These are phyloP conservation scores for Carex kokanica DNA, from an alignment of 176 grass and related monocot genomes.

Conservation along the genomic window DNA sequence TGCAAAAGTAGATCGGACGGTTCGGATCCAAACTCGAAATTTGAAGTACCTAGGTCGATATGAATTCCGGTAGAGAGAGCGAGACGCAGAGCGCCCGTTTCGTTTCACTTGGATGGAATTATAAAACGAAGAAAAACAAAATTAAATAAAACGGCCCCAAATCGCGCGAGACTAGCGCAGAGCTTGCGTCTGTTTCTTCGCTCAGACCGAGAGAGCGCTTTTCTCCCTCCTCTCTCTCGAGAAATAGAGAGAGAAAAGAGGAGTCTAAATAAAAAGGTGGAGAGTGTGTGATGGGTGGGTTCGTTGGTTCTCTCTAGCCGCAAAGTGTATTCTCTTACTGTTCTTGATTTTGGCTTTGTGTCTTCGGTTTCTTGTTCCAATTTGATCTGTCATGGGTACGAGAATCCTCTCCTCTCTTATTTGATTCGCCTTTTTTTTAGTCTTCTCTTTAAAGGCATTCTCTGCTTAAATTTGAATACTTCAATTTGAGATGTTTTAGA, in stretches of 20 bases:
- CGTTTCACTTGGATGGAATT: neutral
- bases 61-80: too few species aligned
- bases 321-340: neutral
- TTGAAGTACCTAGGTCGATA: neutral
- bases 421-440: neutral
- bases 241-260: neutral
- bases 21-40: too few species aligned
- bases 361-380: neutral
- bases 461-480: neutral
- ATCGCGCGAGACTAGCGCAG: slow-evolving; percentile 3
- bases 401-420: neutral
- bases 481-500: neutral
- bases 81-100: too few species aligned
- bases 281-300: neutral
- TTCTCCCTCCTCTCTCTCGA: neutral
- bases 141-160: slow-evolving; percentile 4
- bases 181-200: neutral
- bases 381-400: slow-evolving; percentile 1
- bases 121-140: neutral
- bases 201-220: neutral
- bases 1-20: too few species aligned
- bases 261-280: neutral
- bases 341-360: neutral
- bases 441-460: neutral
- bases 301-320: neutral